Conservation (phyloP, 75 land plant genomes). For the Selaginella tamariscina region DNA sequence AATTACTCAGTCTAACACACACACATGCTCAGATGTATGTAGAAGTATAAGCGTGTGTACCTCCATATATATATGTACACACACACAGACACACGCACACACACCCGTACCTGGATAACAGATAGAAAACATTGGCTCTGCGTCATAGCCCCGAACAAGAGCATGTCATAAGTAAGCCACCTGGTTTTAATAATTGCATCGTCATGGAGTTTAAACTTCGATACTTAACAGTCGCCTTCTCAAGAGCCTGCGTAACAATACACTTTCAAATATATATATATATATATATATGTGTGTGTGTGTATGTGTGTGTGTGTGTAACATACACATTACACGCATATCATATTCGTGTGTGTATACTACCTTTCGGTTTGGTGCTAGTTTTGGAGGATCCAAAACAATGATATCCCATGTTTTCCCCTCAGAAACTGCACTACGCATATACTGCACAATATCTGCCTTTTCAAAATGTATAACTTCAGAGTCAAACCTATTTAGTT, state of each 20-base stretch:
- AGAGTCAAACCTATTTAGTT: neutral
- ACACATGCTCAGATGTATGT: too few relatives aligned
- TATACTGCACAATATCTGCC: neutral
- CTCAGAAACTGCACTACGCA: neutral
- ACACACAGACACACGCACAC: too few relatives aligned
- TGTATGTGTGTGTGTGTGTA: neutral
- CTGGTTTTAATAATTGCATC: constrained; percentile 2
- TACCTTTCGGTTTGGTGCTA: constrained; percentile 7
- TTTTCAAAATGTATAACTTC: neutral
- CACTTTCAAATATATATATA: too few relatives aligned
- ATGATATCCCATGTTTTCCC: neutral
- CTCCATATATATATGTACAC: too few relatives aligned
- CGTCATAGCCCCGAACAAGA: constrained; percentile 11
- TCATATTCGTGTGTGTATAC: too few relatives aligned
- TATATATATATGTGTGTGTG: neutral
- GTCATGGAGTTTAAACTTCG: constrained; percentile 3
- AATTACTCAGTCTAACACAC: too few relatives aligned
- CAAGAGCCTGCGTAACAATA: neutral
- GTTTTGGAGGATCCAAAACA: constrained; percentile 1
- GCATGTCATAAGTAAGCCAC: constrained; percentile 3
- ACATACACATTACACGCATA: neutral
- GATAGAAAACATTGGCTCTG: constrained; percentile 4
- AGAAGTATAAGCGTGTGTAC: too few relatives aligned
- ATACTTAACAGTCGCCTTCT: neutral
- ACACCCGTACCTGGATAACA: constrained; percentile 69